phyloP scores from a whole-genome alignment of 306 rosid species.

The Rosa chinensis region DNA sequence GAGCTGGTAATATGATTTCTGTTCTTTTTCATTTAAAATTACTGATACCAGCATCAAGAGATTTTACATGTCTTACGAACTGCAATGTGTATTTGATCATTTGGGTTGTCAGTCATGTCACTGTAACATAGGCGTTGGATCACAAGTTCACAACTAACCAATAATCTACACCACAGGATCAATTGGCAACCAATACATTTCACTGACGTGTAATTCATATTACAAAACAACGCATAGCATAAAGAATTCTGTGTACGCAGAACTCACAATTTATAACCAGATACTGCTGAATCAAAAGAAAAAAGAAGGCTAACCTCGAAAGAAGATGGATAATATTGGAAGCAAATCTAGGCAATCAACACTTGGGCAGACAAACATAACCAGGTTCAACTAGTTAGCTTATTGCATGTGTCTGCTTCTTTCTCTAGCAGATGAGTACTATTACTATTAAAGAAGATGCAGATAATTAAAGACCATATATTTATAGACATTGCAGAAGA shows the following conservation, averaged over 20 bases:
- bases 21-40: neutral
- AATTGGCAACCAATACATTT: neutral
- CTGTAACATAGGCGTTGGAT: neutral
- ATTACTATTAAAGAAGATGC: neutral
- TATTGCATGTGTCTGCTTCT: neutral
- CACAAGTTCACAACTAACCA: neutral
- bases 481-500: slow-evolving; percentile 9
- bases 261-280: neutral
- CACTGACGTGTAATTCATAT: too few relatives aligned
- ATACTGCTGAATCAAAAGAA: neutral
- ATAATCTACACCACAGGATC: neutral
- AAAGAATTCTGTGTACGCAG: neutral
- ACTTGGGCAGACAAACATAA: slow-evolving; percentile 17
- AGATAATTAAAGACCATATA: neutral
- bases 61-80: neutral
- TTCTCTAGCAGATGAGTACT: slow-evolving; percentile 14
- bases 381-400: neutral
- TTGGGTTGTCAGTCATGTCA: neutral
- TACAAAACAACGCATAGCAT: neutral
- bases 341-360: neutral
- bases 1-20: neutral
- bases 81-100: neutral
- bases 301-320: slow-evolving; percentile 14
- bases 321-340: neutral
- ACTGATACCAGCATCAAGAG: neutral